These are phyloP conservation scores for Xylaria hypoxylon DNA, from an alignment of 2,329 filamentous ascomycete species.

Conservation along the genomic window DNA sequence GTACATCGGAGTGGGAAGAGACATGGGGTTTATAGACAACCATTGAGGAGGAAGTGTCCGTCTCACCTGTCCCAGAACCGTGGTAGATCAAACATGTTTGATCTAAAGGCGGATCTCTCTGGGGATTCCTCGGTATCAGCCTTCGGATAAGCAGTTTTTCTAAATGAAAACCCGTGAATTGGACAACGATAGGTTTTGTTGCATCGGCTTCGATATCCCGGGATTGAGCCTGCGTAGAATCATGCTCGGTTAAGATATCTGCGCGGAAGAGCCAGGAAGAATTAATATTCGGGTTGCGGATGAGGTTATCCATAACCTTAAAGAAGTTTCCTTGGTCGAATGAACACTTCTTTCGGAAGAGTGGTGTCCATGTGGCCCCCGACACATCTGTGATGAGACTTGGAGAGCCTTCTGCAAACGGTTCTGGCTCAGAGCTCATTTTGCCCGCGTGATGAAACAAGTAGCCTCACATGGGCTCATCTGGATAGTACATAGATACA, in stretches of 20 bases:
- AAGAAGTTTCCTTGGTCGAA: conserved; percentile 74
- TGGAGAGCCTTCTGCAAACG: conserved; percentile 50
- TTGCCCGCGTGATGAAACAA: conserved; percentile 3
- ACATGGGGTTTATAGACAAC: conserved; percentile 85
- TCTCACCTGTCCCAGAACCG: conserved; percentile 48
- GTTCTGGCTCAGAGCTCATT: conserved; percentile 54
- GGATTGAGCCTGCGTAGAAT: conserved; percentile 50
- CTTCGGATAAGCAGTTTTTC: conserved; percentile 77
- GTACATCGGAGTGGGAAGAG: conserved; percentile 70
- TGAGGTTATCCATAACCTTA: conserved; percentile 77
- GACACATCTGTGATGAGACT: conserved; percentile 54
- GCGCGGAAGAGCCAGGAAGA: conserved; percentile 82
- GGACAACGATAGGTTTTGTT: conserved; percentile 54
- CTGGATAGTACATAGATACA: background rate
- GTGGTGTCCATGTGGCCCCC: conserved; percentile 62
- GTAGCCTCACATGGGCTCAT: background rate
- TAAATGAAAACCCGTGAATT: conserved; percentile 61
- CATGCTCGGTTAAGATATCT: conserved; percentile 73
- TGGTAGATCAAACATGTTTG: conserved; percentile 85
- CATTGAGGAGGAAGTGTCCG: conserved; percentile 62
- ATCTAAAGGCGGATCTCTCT: conserved; percentile 78
- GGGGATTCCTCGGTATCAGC: conserved; percentile 84
- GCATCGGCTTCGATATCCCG: conserved; percentile 48
- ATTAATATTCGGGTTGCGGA: conserved; percentile 84
- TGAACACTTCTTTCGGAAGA: conserved; percentile 67